phyloP scores from a whole-genome alignment of 2,329 filamentous ascomycete species.

The Fusarium sp. region DNA sequence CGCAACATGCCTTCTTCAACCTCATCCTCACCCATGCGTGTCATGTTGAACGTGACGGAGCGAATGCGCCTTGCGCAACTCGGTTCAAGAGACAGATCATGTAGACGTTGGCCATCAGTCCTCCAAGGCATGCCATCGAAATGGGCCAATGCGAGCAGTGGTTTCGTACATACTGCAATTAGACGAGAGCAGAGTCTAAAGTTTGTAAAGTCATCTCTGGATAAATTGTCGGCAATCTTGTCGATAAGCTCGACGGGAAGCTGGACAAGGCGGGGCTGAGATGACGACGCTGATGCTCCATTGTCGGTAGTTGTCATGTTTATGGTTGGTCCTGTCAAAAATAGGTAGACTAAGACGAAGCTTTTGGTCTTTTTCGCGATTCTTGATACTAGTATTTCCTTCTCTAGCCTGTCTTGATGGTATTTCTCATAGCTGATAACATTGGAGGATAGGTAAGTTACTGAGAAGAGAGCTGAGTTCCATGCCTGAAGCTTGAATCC shows the following conservation, averaged over 20 bases:
- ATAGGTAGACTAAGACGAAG: background rate
- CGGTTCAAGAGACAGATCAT: slow-evolving; percentile 56
- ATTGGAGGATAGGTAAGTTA: background rate
- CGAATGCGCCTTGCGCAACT: slow-evolving; percentile 56
- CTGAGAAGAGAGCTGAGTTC: background rate
- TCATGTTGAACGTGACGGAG: slow-evolving; percentile 59
- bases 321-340: background rate
- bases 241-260: slow-evolving; percentile 55
- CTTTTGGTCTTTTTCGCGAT: background rate
- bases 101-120: slow-evolving; percentile 58
- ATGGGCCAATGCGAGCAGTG: slow-evolving; percentile 36
- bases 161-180: slow-evolving; percentile 3
- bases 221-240: slow-evolving; percentile 57
- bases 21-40: slow-evolving; percentile 14
- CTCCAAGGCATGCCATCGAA: slow-evolving; percentile 59
- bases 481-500: background rate
- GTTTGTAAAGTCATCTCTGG: slow-evolving; percentile 51
- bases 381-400: background rate
- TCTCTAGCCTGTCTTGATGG: background rate
- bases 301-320: background rate
- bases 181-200: slow-evolving; percentile 51
- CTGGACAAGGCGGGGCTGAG: slow-evolving; percentile 11
- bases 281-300: background rate
- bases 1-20: slow-evolving; percentile 3
- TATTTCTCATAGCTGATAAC: background rate